Conservation (phyloP, 257 asterid genomes). For the Verbascum thapsus region DNA sequence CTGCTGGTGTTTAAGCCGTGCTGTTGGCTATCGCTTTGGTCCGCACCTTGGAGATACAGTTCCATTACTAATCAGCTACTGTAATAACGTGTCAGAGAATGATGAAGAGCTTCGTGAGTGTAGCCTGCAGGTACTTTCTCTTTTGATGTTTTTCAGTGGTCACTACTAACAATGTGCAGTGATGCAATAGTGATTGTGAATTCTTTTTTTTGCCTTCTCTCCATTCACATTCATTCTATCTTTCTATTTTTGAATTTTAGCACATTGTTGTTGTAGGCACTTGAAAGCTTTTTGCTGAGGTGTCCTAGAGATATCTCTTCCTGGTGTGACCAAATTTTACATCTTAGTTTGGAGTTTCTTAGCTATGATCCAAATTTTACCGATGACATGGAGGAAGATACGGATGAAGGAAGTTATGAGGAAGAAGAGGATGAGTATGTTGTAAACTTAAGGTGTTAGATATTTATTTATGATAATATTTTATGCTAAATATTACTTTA, state of each 20-base stretch:
- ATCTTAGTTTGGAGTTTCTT: constrained; percentile 80
- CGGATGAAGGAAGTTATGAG: constrained; percentile 77
- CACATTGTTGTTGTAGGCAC: constrained; percentile 54
- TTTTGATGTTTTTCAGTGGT: neutral
- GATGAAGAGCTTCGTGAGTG: constrained; percentile 98
- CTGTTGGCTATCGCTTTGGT: constrained; percentile 99
- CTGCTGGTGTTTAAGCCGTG: constrained; percentile 62
- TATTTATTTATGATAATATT: constrained; percentile 14
- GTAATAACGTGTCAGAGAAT: constrained; percentile 94
- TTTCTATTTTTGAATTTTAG: constrained; percentile 17
- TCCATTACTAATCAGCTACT: constrained; percentile 78
- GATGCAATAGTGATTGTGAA: neutral
- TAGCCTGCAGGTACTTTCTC: constrained; percentile 80
- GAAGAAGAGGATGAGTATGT: constrained; percentile 99
- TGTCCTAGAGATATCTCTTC: constrained; percentile 92
- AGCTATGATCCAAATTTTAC: constrained; percentile 99
- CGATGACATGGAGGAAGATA: constrained; percentile 97
- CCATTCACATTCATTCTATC: constrained; percentile 6
- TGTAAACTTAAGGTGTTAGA: constrained; percentile 14
- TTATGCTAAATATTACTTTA: constrained; percentile 33
- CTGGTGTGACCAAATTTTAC: constrained; percentile 77
- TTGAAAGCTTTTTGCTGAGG: constrained; percentile 92
- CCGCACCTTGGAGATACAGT: constrained; percentile 96
- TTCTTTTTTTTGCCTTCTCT: constrained; percentile 6
- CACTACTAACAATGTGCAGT: neutral